These are phyloP conservation scores for Bipolaris oryzae DNA, from an alignment of 2,329 filamentous ascomycete species.

Conservation along the genomic window DNA sequence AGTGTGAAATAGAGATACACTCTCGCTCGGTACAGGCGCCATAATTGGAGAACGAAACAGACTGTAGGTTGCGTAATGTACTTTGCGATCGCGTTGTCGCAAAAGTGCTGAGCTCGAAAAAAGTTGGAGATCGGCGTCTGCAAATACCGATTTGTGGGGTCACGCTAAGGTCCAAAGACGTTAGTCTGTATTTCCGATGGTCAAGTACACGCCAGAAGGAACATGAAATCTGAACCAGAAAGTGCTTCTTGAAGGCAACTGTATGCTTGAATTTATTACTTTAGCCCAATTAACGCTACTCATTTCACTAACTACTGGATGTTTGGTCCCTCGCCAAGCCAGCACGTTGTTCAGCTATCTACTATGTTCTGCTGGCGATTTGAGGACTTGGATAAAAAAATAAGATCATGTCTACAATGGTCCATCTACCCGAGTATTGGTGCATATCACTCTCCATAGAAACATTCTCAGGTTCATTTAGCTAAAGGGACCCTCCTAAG, in stretches of 20 bases:
- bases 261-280: no score
- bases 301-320: no score
- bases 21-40: constrained; percentile 30
- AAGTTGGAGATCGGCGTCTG: constrained; percentile 38
- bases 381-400: no score
- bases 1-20: constrained; percentile 66
- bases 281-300: no score
- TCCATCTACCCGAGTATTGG: no score
- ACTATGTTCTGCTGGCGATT: no score
- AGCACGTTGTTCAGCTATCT: no score
- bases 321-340: no score
- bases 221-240: background rate
- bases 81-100: constrained; percentile 26
- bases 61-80: constrained; percentile 4
- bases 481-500: no score
- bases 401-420: no score
- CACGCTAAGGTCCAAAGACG: constrained; percentile 9
- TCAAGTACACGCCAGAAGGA: background rate
- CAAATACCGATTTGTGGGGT: constrained; percentile 16
- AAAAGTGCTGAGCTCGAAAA: constrained; percentile 27
- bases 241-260: background rate
- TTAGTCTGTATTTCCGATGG: constrained; percentile 4
- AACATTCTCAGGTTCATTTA: no score
- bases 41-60: constrained; percentile 21
- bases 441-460: no score